Evolutionary conservation across 2,329 filamentous ascomycete genomes (phyloP).

Genomic region (Colletotrichum sp.): DNA sequence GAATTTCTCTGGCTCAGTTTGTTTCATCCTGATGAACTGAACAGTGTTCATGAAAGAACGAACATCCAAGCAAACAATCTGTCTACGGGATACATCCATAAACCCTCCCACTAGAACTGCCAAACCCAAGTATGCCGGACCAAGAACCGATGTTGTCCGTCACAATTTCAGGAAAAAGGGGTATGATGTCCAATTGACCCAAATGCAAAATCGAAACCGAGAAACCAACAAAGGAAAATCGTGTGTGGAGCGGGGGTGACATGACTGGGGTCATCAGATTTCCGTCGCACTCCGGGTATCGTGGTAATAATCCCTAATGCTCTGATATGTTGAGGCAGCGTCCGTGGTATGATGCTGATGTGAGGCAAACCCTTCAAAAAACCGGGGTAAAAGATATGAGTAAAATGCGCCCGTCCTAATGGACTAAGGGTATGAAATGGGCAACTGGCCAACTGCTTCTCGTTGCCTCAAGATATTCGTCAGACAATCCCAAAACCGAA

Average conservation of each 20-base stretch:
- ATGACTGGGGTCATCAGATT: slow-evolving; percentile 21
- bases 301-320: slow-evolving; percentile 22
- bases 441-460: not conserved
- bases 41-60: not conserved
- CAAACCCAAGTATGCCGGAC: not conserved
- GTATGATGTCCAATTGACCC: slow-evolving; percentile 6
- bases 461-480: not conserved
- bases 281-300: slow-evolving; percentile 26
- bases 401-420: not conserved
- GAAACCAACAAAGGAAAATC: slow-evolving; percentile 2
- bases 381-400: not conserved
- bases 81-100: not conserved
- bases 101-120: not conserved
- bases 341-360: slow-evolving; percentile 16
- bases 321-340: slow-evolving; percentile 14
- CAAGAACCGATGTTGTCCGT: not conserved
- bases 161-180: not conserved
- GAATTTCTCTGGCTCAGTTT: not conserved
- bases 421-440: not conserved
- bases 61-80: not conserved
- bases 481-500: not conserved
- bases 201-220: not conserved
- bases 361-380: not conserved
- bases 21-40: not conserved
- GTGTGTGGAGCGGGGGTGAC: slow-evolving; percentile 22